These are phyloP conservation scores for Lobulomyces angularis DNA, from an alignment of 192 early-diverging fungal species.

Conservation along the genomic window DNA sequence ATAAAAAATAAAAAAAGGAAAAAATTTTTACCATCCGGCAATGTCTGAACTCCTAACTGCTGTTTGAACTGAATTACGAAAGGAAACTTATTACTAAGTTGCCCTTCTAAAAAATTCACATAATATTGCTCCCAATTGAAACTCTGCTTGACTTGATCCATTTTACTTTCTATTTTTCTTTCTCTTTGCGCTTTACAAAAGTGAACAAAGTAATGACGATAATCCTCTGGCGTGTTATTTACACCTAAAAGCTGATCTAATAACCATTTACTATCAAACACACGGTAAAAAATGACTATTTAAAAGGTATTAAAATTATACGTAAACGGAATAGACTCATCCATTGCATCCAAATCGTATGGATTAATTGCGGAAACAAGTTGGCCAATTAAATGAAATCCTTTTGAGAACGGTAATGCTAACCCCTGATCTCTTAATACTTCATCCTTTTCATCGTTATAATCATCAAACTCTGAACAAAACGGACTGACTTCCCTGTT, in stretches of 20 bases:
- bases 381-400: constrained; percentile 7
- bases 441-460: constrained; percentile 8
- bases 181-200: constrained; percentile 5
- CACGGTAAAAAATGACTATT: too few relatives aligned
- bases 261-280: too few relatives aligned
- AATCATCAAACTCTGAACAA: constrained; percentile 6
- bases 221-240: not conserved
- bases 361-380: constrained; percentile 9
- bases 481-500: constrained; percentile 2
- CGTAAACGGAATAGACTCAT: constrained; percentile 9
- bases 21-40: too few relatives aligned
- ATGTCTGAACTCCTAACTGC: too few relatives aligned
- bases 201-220: constrained; percentile 5
- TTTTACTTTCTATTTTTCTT: too few relatives aligned
- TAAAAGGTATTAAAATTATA: too few relatives aligned
- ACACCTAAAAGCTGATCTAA: constrained; percentile 9
- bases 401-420: constrained; percentile 4
- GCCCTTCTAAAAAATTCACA: too few relatives aligned
- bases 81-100: too few relatives aligned
- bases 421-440: constrained; percentile 8
- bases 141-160: too few relatives aligned
- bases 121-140: too few relatives aligned
- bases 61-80: too few relatives aligned
- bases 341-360: constrained; percentile 12
- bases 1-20: too few relatives aligned